These are phyloP conservation scores for Entomortierella beljakovae DNA, from an alignment of 192 early-diverging fungal genomes.

Conservation along the genomic window DNA sequence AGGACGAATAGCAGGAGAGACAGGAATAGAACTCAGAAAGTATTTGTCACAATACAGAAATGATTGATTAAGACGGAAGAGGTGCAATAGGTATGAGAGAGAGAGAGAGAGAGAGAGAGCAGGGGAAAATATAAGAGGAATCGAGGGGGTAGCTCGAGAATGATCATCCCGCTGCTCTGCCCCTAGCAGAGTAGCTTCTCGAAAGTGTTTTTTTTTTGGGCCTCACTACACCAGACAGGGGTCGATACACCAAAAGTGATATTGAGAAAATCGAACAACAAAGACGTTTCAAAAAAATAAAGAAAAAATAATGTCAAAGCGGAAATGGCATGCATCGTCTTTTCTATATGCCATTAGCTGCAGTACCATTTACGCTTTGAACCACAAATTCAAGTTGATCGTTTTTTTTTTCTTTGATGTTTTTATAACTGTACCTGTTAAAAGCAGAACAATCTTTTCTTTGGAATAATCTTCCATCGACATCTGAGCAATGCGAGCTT, in stretches of 20 bases:
- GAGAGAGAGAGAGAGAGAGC: not conserved
- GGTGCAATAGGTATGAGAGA: not conserved
- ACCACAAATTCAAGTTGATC: not conserved
- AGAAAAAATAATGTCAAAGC: not conserved
- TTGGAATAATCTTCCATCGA: slow-evolving; percentile 41
- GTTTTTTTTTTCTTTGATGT: not conserved
- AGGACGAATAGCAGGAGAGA: slow-evolving; percentile 11
- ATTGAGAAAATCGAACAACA: too few species aligned
- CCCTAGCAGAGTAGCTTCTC: too few species aligned
- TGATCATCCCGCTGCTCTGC: slow-evolving; percentile 3
- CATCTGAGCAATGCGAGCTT: slow-evolving; percentile 38
- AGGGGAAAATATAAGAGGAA: not conserved
- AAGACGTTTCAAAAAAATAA: too few species aligned
- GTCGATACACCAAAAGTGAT: too few species aligned
- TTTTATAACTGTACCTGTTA: slow-evolving; percentile 33
- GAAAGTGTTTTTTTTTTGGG: too few species aligned
- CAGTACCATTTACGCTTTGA: too few species aligned
- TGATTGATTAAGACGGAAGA: too few species aligned
- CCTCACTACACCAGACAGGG: too few species aligned
- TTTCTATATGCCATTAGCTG: not conserved
- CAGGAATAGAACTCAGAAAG: slow-evolving; percentile 14
- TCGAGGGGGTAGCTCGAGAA: slow-evolving; percentile 11
- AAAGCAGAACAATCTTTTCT: slow-evolving; percentile 48
- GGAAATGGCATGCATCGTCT: not conserved
- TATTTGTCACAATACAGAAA: too few species aligned